Base-by-base conservation (phyloP, 139 green algal genomes). In the Nannochloris sp. region DNA sequence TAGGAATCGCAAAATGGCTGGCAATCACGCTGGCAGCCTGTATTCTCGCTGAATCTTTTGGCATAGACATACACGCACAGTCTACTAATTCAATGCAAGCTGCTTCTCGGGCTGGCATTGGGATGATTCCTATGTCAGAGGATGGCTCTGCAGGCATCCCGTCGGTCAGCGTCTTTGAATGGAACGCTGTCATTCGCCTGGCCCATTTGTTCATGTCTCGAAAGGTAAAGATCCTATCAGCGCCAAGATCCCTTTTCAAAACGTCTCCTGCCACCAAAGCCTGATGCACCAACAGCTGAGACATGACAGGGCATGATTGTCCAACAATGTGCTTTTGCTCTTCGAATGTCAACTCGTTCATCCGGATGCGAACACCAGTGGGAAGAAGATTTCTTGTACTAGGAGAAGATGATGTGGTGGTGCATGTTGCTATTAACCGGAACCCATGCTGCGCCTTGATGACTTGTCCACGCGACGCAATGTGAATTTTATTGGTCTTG, bases 201-300 rank as follows among this genome's bases (percentile, higher is more conserved):
- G 75, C 84, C 89, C 86, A 95, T 72, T 95, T 95, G 61, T 87
- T 71, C 16, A 93, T 24, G 36, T 96, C 90, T 6, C 90, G 71
- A 6, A 90, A 61, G 40, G 72, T 85, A 48, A 90, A 87, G 63
- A 87, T 77, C 16, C 78, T 74, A 15, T 72, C 75, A 25, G 53
- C 16, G 36, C 36, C 6, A 10, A 19, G 10, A 36, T 87, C 79
- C 3, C 84, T 78, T 4, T 57, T 75, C 18, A 77, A 82, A 15
- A 71, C 54, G 15, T 76, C 71, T 37, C 87, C 51, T 7, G 91
- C 71, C 0, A 64, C 73, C 36, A 90, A 67, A 4, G 79, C 80
- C 18, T 75, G 54, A 1, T 80, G 81, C 56, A 96, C n/a, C n/a
- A 25, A 66, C 60, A 97, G 69, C 1, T 76, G 67, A n/a, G 46